These are phyloP conservation scores for Solanum ossicruentum DNA, from an alignment of 257 asterid genomes.

Conservation along the genomic window DNA sequence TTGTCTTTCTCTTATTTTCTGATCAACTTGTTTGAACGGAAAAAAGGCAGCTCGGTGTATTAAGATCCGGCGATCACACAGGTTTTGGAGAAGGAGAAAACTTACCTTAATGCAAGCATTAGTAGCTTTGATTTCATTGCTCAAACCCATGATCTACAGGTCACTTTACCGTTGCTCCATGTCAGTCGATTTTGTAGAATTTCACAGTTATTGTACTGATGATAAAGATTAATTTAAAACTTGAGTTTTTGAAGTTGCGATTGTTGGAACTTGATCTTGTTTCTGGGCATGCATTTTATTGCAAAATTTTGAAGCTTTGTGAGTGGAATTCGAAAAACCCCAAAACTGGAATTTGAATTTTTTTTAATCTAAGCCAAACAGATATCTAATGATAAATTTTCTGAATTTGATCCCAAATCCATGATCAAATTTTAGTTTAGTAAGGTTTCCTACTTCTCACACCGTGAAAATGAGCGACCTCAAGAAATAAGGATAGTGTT, in stretches of 20 bases:
- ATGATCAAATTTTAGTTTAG: background rate
- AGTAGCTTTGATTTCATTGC: too few species aligned
- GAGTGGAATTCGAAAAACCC: background rate
- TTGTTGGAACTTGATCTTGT: background rate
- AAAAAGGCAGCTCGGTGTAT: too few species aligned
- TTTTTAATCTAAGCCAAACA: background rate
- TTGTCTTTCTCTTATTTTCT: background rate
- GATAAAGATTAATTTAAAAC: background rate
- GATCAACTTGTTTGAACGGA: background rate
- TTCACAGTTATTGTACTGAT: background rate
- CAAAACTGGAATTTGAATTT: background rate
- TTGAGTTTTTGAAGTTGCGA: background rate
- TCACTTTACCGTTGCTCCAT: too few species aligned
- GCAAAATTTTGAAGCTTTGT: background rate
- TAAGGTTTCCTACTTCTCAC: background rate
- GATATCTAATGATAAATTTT: too few species aligned
- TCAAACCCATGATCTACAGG: too few species aligned
- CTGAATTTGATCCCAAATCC: background rate
- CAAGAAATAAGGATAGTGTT: background rate
- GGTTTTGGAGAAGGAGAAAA: background rate
- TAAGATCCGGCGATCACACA: background rate
- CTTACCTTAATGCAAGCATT: too few species aligned
- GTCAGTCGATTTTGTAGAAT: background rate
- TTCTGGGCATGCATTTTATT: background rate
- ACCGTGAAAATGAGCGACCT: background rate